A percentile compares a stretch with the other conserved stretches of the same genome.
phyloP scores from a whole-genome alignment of 768 basidiomycete species.

The Collybiopsis confluens region DNA sequence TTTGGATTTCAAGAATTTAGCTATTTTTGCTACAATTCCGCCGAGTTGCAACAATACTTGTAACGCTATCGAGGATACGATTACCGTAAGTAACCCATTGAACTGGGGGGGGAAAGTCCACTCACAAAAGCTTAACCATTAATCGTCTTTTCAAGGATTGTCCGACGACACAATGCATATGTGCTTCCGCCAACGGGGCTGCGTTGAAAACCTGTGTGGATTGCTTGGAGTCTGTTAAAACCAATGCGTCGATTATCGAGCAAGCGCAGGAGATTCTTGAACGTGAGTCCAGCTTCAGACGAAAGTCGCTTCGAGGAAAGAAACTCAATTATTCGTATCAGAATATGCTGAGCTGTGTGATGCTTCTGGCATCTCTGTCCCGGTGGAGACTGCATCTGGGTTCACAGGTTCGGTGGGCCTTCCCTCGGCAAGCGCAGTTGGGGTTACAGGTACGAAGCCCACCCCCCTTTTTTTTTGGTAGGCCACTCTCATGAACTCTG shows the following conservation, averaged over 20 bases:
- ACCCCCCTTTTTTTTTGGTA: too few relatives aligned
- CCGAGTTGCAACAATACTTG: constrained; percentile 6
- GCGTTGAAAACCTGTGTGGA: constrained; percentile 1
- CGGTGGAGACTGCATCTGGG: constrained; percentile 7
- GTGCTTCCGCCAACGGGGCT: not conserved
- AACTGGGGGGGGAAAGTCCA: too few relatives aligned
- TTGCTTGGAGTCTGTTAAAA: constrained; percentile 5
- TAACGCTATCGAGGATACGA: constrained; percentile 1
- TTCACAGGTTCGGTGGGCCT: constrained; percentile 4
- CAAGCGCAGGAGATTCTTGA: constrained; percentile 7
- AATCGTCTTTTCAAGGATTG: not conserved
- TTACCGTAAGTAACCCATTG: not conserved
- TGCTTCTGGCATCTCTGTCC: not conserved
- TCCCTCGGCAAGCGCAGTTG: not conserved
- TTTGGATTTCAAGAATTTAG: not conserved
- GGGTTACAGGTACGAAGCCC: not conserved
- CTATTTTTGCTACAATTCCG: constrained; percentile 3
- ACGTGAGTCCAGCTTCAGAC: not conserved
- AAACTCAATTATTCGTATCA: too few relatives aligned
- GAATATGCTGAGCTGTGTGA: constrained; percentile 6
- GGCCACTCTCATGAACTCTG: too few relatives aligned
- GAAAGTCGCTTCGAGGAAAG: not conserved
- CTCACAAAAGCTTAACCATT: too few relatives aligned
- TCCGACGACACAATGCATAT: constrained; percentile 3
- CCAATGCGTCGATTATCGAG: not conserved